phyloP scores from a whole-genome alignment of 164 flowering plant species.

The Vitis riparia region DNA sequence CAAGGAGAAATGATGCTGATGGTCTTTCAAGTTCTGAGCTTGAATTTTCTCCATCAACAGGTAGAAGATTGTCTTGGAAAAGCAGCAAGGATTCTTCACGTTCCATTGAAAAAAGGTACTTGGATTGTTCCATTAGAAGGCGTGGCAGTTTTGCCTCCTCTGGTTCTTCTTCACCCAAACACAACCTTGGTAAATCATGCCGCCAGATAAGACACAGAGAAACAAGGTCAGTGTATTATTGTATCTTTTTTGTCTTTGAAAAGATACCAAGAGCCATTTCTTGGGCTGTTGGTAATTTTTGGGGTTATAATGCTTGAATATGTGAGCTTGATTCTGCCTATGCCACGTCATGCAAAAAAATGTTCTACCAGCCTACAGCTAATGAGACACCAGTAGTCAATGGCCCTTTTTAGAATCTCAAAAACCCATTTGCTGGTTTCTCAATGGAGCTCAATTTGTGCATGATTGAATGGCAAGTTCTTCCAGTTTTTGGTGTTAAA shows the following conservation, averaged over 20 bases:
- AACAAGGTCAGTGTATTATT: slow-evolving; percentile 36
- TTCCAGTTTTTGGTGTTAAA: no score
- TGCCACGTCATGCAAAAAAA: no score
- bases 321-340: no score
- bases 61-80: slow-evolving; percentile 86
- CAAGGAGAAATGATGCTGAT: slow-evolving; percentile 26
- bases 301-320: no score
- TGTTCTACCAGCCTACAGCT: no score
- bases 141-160: slow-evolving; percentile 34
- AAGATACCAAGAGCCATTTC: no score
- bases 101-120: slow-evolving; percentile 40
- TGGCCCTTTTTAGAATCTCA: not conserved
- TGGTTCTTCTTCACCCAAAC: slow-evolving; percentile 49
- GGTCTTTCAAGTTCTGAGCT: slow-evolving; percentile 49
- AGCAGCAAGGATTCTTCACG: slow-evolving; percentile 34
- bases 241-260: not conserved
- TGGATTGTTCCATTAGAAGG: slow-evolving; percentile 39
- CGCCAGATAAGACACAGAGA: slow-evolving; percentile 67
- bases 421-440: not conserved
- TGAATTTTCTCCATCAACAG: slow-evolving; percentile 43
- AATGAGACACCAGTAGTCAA: no score
- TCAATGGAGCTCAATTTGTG: not conserved
- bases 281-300: no score
- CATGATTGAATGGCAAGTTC: not conserved
- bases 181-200: slow-evolving; percentile 67